These are phyloP conservation scores for Yarrowia divulgata DNA, from an alignment of 805 yeast species.

Conservation along the genomic window DNA sequence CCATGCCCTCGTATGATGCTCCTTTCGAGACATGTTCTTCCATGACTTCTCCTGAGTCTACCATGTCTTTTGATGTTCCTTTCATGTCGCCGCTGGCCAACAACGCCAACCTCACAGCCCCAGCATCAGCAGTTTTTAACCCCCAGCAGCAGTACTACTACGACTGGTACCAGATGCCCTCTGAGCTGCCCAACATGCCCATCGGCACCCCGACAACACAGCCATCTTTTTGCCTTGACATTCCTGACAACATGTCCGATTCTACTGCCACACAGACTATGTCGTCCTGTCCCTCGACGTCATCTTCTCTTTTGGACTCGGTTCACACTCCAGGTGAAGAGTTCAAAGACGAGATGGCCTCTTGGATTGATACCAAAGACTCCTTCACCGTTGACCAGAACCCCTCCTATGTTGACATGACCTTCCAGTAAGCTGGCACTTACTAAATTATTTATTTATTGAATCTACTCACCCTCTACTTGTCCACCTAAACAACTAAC, in stretches of 20 bases:
- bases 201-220: constrained; percentile 25
- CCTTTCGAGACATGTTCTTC: constrained; percentile 28
- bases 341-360: constrained; percentile 39
- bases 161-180: constrained; percentile 33
- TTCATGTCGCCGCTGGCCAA: constrained; percentile 23
- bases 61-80: constrained; percentile 29
- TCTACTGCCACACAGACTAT: constrained; percentile 22
- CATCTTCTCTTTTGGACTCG: constrained; percentile 36
- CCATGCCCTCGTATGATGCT: constrained; percentile 19
- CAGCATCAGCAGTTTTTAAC: not conserved
- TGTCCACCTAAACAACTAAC: constrained; percentile 14
- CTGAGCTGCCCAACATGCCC: constrained; percentile 15
- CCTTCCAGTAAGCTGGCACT: constrained; percentile 35
- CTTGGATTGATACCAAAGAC: constrained; percentile 36
- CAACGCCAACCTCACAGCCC: constrained; percentile 4
- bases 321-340: constrained; percentile 34
- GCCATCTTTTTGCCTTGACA: constrained; percentile 18
- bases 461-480: constrained; percentile 36
- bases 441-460: constrained; percentile 19
- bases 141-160: constrained; percentile 27
- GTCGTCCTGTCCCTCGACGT: constrained; percentile 18
- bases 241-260: constrained; percentile 29
- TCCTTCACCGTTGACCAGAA: constrained; percentile 16
- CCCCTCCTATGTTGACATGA: constrained; percentile 22
- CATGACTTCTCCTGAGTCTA: constrained; percentile 38